Evolutionary conservation across 352 stramenopile species (phyloP).

Genomic region (Globisporangium alternatum): DNA sequence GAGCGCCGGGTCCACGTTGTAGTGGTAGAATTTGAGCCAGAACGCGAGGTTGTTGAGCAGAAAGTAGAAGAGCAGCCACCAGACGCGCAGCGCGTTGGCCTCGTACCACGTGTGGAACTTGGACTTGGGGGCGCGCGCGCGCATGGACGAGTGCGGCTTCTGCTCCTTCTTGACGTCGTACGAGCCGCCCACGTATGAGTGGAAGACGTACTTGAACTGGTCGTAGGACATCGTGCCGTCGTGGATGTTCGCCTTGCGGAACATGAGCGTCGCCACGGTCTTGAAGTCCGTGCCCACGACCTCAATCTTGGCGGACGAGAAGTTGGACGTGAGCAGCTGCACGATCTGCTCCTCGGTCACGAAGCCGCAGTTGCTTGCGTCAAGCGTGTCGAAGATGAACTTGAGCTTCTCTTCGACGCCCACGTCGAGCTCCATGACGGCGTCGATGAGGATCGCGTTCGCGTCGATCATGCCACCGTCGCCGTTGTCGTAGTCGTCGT

Average conservation of each 20-base stretch:
- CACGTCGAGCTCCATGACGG: slow-evolving; percentile 76
- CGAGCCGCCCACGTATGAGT: slow-evolving; percentile 61
- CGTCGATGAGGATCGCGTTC: slow-evolving; percentile 78
- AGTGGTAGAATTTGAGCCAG: slow-evolving; percentile 67
- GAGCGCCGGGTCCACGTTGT: slow-evolving; percentile 73
- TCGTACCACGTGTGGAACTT: slow-evolving; percentile 71
- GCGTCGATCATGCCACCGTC: slow-evolving; percentile 57
- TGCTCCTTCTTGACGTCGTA: slow-evolving; percentile 42
- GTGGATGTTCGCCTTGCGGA: slow-evolving; percentile 56
- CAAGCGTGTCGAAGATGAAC: slow-evolving; percentile 85
- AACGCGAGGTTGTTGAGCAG: slow-evolving; percentile 69
- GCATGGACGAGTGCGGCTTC: slow-evolving; percentile 20
- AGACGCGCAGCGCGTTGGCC: slow-evolving; percentile 69
- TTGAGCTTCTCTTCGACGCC: slow-evolving; percentile 70
- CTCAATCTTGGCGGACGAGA: slow-evolving; percentile 65
- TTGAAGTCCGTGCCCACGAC: slow-evolving; percentile 72
- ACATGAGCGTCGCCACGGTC: slow-evolving; percentile 64
- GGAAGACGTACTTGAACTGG: slow-evolving; percentile 73
- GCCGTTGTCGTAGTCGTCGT: slow-evolving; percentile 47
- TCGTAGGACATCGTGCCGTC: slow-evolving; percentile 65
- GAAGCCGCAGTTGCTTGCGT: slow-evolving; percentile 44
- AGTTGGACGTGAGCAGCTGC: slow-evolving; percentile 68
- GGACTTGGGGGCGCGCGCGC: slow-evolving; percentile 38
- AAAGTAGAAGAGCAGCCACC: slow-evolving; percentile 75
- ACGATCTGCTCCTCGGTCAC: slow-evolving; percentile 66